Evolutionary conservation across 805 yeast species (phyloP).

Genomic region (Debaryomyces hansenii): DNA sequence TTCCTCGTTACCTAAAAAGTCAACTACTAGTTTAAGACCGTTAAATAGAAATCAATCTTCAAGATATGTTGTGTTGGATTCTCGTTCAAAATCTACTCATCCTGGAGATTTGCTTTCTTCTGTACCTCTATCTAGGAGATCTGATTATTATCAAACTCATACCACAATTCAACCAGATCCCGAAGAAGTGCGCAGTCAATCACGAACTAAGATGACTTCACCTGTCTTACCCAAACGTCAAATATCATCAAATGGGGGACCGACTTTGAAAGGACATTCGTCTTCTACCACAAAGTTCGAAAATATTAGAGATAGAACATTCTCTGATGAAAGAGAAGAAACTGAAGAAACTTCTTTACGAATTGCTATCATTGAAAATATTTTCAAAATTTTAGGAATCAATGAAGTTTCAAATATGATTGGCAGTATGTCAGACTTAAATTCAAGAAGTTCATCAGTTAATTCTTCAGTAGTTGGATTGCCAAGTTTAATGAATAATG

Average conservation of each 20-base stretch:
- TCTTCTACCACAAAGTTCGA: slow-evolving; percentile 1
- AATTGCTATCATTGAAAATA: slow-evolving; percentile 66
- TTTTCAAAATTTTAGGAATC: slow-evolving; percentile 69
- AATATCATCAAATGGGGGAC: background rate
- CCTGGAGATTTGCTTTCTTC: slow-evolving; percentile 87
- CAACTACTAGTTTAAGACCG: slow-evolving; percentile 2
- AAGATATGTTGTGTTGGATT: slow-evolving; percentile 46
- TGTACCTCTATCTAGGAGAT: slow-evolving; percentile 62
- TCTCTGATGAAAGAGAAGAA: slow-evolving; percentile 61
- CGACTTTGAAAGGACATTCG: background rate
- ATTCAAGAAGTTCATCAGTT: slow-evolving; percentile 20
- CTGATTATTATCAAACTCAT: slow-evolving; percentile 24
- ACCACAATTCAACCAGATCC: slow-evolving; percentile 7
- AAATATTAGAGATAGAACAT: slow-evolving; percentile 31
- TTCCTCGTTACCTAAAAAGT: background rate
- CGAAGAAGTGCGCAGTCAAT: slow-evolving; percentile 5
- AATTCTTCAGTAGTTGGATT: slow-evolving; percentile 32
- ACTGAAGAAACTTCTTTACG: slow-evolving; percentile 67
- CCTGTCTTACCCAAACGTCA: background rate
- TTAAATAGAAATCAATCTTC: slow-evolving; percentile 20
- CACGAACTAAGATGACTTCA: slow-evolving; percentile 1
- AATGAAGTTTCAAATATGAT: slow-evolving; percentile 32
- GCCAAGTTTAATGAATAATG: slow-evolving; percentile 18
- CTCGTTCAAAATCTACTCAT: slow-evolving; percentile 55
- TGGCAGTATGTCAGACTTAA: slow-evolving; percentile 9